Evolutionary conservation across 176 grass and related monocot genomes (phyloP), one percentile per base, ranked within the genome.

Genomic region (Rhipidocladum racemiflorum): DNA sequence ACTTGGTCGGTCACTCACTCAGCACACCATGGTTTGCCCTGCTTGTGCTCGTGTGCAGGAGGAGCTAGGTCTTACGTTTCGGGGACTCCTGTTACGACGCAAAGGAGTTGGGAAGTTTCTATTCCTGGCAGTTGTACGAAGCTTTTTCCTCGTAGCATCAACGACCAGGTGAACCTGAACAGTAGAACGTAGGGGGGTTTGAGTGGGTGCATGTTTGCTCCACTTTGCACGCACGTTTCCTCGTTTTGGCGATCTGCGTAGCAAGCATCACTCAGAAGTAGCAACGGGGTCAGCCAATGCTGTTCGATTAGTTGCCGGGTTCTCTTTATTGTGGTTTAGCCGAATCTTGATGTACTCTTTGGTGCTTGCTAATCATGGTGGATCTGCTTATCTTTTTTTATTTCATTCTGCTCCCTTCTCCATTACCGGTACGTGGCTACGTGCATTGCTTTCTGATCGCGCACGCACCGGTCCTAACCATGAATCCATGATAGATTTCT

Each of bases 391-490:
- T 7, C 13, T 45, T 82, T 25, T 18, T 62, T 36, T 61, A 4
- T 16, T 50, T 16, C 49, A 1, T 34, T 48, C 27, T 16, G 5
- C 63, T 35, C 10, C 61, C 40, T 68, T 68, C 73, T 35, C 36
- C 36, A 57, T 64, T 38, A 43, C 5, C 17, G 14, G 14, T 38
- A 60, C 6, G 49, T 46, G 10, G 34, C 9, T 38, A 60, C 6
- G 49, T 46, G 10, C 35, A 67, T 75, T 84, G 81, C 35, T 57
- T 45, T 76, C 61, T 55, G 61, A 55, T 76, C 34, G 20, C 49
- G 21, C 45, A 65, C 54, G 61, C 71, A 75, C 34, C 23, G 11
- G 61, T 36, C 34, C 27, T 70, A 27, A 18, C 51, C 74, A 61
- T 77, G 74, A 54, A 74, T 53, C 3, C 46, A 40, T 0, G 4